Base-by-base conservation (phyloP, 2,329 filamentous ascomycete genomes). In the Aureobasidium sp. region DNA sequence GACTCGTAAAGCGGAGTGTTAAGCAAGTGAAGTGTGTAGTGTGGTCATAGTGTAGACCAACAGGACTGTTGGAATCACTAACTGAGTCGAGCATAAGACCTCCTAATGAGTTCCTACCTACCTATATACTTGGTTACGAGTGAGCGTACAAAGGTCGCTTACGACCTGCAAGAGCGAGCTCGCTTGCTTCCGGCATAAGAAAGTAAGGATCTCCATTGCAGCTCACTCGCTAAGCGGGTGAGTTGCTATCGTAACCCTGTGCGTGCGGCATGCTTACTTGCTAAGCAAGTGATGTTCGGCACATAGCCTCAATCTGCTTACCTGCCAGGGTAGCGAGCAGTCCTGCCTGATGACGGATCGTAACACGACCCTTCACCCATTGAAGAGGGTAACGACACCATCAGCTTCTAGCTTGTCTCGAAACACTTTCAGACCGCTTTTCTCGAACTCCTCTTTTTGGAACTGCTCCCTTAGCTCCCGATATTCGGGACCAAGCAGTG, bases 1-100 rank as follows among this genome's bases (percentile, higher is more conserved):
- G 23, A 54, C 50, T 54, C 29, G 29, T 54, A 36, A 54, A 54
- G 50, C 25, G 50, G 50, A 54, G 27, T 54, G 29, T 58, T 23
- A 58, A 58, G 54, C n/a, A 36, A 58, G 36, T 40, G 15, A 58
- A 58, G n/a, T 18, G 16, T 11, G 40, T 43, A 43, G 15, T 16
- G 40, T 43, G 40, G 5, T 43, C 16, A 18, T 43, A 43, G 40
- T 43, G 40, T 43, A 43, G 40, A 43, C 40, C 40, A 18, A 43
- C 16, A 18, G 40, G 40, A 43, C 40, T n/a, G n/a, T n/a, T n/a
- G n/a, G n/a, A n/a, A n/a, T n/a, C n/a, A n/a, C n/a, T n/a, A n/a
- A n/a, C n/a, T 16, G 40, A 43, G 9, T 43, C 16, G 40, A 43
- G 20, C 40, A 18, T 18, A 43, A 18, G 40, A 43, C 9, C 40